Base-by-base conservation (phyloP, 2,329 filamentous ascomycete species). In the Hypoxylon sp. region DNA sequence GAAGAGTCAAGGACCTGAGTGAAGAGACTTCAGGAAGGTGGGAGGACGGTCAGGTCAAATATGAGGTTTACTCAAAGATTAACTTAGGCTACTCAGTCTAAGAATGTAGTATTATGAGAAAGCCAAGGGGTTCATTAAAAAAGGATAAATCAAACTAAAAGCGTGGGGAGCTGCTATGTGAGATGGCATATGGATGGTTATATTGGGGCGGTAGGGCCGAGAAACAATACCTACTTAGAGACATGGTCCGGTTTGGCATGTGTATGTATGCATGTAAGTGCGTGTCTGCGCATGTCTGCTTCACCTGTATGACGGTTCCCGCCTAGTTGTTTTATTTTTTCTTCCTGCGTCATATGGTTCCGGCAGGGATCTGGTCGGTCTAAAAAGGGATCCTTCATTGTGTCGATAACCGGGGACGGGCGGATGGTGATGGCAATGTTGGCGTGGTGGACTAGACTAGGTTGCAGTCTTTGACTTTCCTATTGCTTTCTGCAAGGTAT, bases 321-420 rank as follows among this genome's bases (percentile, higher is more conserved):
- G 73, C 72, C 72, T 73, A 72, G 74, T 69, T 73, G 69, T 75
- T 73, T 74, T 75, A 73, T 74, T 72, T 71, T 72, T 72, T 74
- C 68, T 73, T 73, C 75, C 77, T 78, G 77, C 76, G 77, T 79
- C 77, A 78, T 76, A 76, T 78, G 77, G 76, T 75, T 75, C 75
- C 73, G 75, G 73, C 76, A 78, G 76, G 77, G 77, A 76, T 79
- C 73, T 73, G 69, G 70, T 71, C 62, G 71, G 75, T 71, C 71
- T 70, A 66, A 71, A 76, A 73, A 74, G 73, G 70, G 73, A 75
- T 74, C 70, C 70, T 76, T 75, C 75, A 74, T 75, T 75, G 74
- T 77, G 72, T 70, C 67, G 68, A 74, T 72, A 72, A 71, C 74
- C 72, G 75, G 75, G 73, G 75, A 74, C 71, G 73, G 75, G 72